Base-by-base conservation (phyloP, 441 rosid genomes). In the Populus tomentosa region DNA sequence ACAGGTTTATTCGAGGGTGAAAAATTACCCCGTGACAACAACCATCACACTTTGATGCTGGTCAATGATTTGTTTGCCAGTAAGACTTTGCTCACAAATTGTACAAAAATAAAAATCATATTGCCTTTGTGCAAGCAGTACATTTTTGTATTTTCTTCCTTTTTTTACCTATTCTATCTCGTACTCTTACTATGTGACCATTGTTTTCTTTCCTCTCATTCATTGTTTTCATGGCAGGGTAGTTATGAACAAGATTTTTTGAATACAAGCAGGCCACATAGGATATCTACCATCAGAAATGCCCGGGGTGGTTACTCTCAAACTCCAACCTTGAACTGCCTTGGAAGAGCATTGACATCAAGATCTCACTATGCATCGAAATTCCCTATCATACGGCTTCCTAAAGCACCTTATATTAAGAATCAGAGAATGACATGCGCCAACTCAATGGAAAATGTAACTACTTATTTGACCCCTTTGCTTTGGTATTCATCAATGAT, bases 381-480 rank as follows among this genome's bases (percentile, higher is more conserved):
- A 63, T 78, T 88, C 32, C 86, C 89, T 7, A 28, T 82, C 21
- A 63, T 78, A 75, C 86, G 80, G 72, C 14, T 82, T 69, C 79
- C 88, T 4, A 83, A 81, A 82, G 84, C 79, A 59, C 72, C 82
- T 81, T 63, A 82, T 42, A 72, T 70, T 46, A 85, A 87, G 70
- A 80, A 65, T 68, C 78, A 72, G 23, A 86, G 90, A 84, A 86
- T 82, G 77, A 76, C 75, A 18, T 82, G 86, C 76, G 80, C 85
- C 81, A 89, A 89, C 72, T 71, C 97, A 70, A 85, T 85, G 86
- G 87, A 85, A 33, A 85, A 79, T 79, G 96, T 89, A 79, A 78
- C 82, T 78, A 10, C 71, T 71, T 18, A 9, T 74, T 50, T 26
- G 6, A 56, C 40, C 32, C 46, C 32, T 67, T 38, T 67, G 16